Conservation (phyloP, 805 yeast species). For the Candida alai region DNA sequence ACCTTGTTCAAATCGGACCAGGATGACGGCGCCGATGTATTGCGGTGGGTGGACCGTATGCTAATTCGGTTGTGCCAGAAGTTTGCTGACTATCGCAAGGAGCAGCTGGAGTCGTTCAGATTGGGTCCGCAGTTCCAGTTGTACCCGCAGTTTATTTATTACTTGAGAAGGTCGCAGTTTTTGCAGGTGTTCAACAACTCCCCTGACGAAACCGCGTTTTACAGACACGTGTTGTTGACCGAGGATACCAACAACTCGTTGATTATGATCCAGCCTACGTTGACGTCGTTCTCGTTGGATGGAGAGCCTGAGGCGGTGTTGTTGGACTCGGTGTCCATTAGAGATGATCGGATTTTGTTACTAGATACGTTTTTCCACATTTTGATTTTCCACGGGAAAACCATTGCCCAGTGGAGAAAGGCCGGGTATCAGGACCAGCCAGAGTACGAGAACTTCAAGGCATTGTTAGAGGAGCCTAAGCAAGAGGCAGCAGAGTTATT, state of each 20-base stretch:
- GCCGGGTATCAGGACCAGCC: slow-evolving; percentile 90
- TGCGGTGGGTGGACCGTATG: slow-evolving; percentile 93
- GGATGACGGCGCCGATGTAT: slow-evolving; percentile 89
- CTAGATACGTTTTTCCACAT: slow-evolving; percentile 97
- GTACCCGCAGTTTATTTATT: slow-evolving; percentile 94
- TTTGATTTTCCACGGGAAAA: slow-evolving; percentile 90
- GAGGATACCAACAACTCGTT: slow-evolving; percentile 91
- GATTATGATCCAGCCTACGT: slow-evolving; percentile 97
- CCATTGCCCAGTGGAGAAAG: slow-evolving; percentile 94
- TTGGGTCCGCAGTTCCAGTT: slow-evolving; percentile 78
- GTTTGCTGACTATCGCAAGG: slow-evolving; percentile 90
- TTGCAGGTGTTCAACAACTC: slow-evolving; percentile 95
- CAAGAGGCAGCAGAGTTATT: slow-evolving; percentile 89
- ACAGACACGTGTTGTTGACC: slow-evolving; percentile 85
- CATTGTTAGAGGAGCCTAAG: slow-evolving; percentile 82
- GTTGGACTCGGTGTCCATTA: slow-evolving; percentile 87
- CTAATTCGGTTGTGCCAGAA: slow-evolving; percentile 86
- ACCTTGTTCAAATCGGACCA: slow-evolving; percentile 76
- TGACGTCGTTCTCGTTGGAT: slow-evolving; percentile 77
- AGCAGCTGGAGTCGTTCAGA: slow-evolving; percentile 77
- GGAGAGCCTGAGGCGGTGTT: slow-evolving; percentile 85
- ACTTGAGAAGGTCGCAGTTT: slow-evolving; percentile 93
- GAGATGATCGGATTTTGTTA: slow-evolving; percentile 80
- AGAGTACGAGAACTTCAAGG: slow-evolving; percentile 85
- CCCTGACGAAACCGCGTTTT: slow-evolving; percentile 97